Evolutionary conservation across 345 rosid genomes (phyloP), one percentile per base, ranked within the genome.

Genomic region (Lumnitzera racemosa): DNA sequence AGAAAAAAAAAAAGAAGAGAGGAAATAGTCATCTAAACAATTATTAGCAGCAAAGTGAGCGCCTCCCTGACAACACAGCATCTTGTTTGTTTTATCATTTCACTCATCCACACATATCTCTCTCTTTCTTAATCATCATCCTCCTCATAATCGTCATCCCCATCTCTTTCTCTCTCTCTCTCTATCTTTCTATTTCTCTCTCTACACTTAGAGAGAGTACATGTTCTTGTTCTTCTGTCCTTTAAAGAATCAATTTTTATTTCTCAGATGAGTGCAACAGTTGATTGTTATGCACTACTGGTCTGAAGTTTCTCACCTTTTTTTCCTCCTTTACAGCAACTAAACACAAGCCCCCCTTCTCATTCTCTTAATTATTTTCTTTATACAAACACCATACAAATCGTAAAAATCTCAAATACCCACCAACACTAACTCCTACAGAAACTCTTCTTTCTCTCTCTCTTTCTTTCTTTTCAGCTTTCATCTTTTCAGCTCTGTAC

Each of bases 21-120:
- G 10, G 11, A 36, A 36, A 36, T 36, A 36, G 43, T 36, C 43
- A 36, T 75, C 66, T 69, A 71, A 78, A 77, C 88, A 82, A 89
- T 82, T 70, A 86, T 89, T 83, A 83, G 88, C 83, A 77, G 90
- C 87, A 82, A 86, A 83, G 85, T 80, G 76, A 83, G 87, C 43
- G 46, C 81, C 83, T 74, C 76, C 75, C 83, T 80, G 86, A 83
- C 84, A 79, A 70, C 89, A 68, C 83, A 81, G 81, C 88, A 78
- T 81, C 84, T 78, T 65, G 56, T 76, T 67, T 80, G 74, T 73
- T 77, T 77, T 77, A 65, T 73, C 70, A 74, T 66, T 66, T 73
- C 70, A 24, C 58, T 56, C 67, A 51, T 59, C 55, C 74, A 68
- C 70, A 68, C 59, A 64, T 73, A 67, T 62, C 67, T 69, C 54